Base-by-base conservation (phyloP, 2,329 filamentous ascomycete genomes). In the Penicillium sp. region DNA sequence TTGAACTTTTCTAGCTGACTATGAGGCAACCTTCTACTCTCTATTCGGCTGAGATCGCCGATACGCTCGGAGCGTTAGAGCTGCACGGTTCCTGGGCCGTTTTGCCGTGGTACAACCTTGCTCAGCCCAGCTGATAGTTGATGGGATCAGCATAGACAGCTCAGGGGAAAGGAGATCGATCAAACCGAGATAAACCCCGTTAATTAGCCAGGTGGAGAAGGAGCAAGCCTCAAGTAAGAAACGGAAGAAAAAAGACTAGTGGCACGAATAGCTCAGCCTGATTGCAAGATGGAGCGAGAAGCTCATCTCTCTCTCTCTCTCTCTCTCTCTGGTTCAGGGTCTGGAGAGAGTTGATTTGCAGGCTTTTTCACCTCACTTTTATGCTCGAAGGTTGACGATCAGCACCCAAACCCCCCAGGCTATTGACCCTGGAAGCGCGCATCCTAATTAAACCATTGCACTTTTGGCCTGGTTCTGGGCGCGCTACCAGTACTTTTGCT, bases 371-470 rank as follows among this genome's bases (percentile, higher is more conserved):
- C 35, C n/a, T 39, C 16, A 22, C 5, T 41, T 14, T 11, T 9
- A 19, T 22, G 39, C 39, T 41, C 39, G n/a, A 7, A 21, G 19
- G 10, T 19, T 41, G 19, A 41, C 19, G 31, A 37, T 35, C 35
- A 22, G 5, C 19, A 37, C 29, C 47, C 33, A 37, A 37, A 16
- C 31, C 24, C 26, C 9, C 35, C 10, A 39, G 26, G 26, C 16
- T 43, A 27, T 31, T 19, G 7, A 45, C 9, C 31, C 41, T 22
- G 22, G 21, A 45, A 45, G 22, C 26, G 57, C 47, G 19, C 47
- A 60, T 60, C 58, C 46, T 33, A 60, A 57, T 60, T 33, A 55
- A 29, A 53, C 41, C 21, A 46, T 45, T 9, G 22, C 26, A 6
- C 3, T 21, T 26, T n/a, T 7, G 45, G 26, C 43, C 41, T 24